Base-by-base conservation (phyloP, 129 eudicot species). In the Chrysanthemum makinoi region DNA sequence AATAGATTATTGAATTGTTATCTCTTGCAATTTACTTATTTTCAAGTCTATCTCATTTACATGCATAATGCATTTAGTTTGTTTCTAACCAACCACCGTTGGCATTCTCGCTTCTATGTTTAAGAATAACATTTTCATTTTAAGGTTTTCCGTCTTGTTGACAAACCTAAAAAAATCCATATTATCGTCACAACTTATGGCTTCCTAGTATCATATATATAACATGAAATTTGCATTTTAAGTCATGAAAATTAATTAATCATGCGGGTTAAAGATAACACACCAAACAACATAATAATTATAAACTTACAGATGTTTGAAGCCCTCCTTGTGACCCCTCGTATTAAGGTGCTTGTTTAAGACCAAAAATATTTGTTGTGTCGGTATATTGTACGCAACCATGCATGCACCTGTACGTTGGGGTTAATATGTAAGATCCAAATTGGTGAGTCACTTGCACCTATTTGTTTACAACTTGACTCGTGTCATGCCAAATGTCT, bases 401-500 rank as follows among this genome's bases (percentile, higher is more conserved):
- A 8, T 39, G 66, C 12, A 8, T 39, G 33, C 2, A 13, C 17
- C 50, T 22, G 70, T 20, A 20, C 20, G 20, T 49, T 65, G 48
- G 48, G 35, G 5, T 19, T 65, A 65, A 65, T 65, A 52, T 52
- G 19, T 52, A 52, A 52, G 57, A 12, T 5, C 57, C 57, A 15
- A 52, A 6, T 11, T 15, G 57, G 19, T 52, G 57, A 52, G 19
- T 52, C 57, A 52, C 57, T 52, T 15, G 57, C 57, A 13, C 57
- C 46, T 19, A 35, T 63, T 33, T 35, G 51, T 35, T 35, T 17
- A 63, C 68, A 33, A 26, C 43, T 62, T 68, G 73, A 30, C 73
- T 52, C 65, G 74, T 70, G 74, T 18, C 74, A 70, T 55, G 65
- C 65, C 74, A 70, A 69, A 33, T 69, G 74, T 69, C 64, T 12